Conservation (phyloP, 2,329 filamentous ascomycete genomes). For the Corinectria fuckeliana region DNA sequence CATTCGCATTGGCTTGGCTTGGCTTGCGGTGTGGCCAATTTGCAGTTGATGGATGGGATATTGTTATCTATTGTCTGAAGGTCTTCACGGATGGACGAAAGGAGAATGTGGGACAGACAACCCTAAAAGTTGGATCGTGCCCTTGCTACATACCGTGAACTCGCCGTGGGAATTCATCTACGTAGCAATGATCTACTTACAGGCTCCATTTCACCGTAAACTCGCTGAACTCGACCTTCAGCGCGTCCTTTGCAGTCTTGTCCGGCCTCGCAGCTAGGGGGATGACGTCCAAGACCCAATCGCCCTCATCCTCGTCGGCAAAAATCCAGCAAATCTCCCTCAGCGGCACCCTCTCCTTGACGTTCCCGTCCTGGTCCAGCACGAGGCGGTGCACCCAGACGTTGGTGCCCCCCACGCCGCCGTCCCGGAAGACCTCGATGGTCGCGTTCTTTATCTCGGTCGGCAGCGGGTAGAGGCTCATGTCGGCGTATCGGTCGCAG, state of each 20-base stretch:
- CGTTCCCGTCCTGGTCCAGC: not conserved
- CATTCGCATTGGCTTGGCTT: too few relatives aligned
- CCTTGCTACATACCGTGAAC: too few relatives aligned
- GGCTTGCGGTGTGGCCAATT: too few relatives aligned
- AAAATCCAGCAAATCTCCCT: not conserved
- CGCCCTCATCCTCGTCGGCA: not conserved
- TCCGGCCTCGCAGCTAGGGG: not conserved
- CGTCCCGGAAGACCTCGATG: not conserved
- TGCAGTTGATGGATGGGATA: too few relatives aligned
- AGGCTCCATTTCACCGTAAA: not conserved
- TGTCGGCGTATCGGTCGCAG: not conserved
- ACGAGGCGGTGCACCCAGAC: not conserved
- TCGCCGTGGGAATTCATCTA: too few relatives aligned
- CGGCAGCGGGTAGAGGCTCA: not conserved
- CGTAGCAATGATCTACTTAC: not conserved
- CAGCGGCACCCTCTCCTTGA: not conserved
- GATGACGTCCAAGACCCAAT: not conserved
- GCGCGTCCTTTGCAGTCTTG: not conserved
- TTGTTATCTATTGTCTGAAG: too few relatives aligned
- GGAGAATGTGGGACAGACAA: too few relatives aligned
- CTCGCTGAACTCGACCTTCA: not conserved
- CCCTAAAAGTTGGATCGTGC: too few relatives aligned
- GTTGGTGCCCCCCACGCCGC: not conserved
- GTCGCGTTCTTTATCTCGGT: not conserved
- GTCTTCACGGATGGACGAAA: too few relatives aligned